Evolutionary conservation across 2,329 filamentous ascomycete species (phyloP).

Genomic region (Claviceps africana): DNA sequence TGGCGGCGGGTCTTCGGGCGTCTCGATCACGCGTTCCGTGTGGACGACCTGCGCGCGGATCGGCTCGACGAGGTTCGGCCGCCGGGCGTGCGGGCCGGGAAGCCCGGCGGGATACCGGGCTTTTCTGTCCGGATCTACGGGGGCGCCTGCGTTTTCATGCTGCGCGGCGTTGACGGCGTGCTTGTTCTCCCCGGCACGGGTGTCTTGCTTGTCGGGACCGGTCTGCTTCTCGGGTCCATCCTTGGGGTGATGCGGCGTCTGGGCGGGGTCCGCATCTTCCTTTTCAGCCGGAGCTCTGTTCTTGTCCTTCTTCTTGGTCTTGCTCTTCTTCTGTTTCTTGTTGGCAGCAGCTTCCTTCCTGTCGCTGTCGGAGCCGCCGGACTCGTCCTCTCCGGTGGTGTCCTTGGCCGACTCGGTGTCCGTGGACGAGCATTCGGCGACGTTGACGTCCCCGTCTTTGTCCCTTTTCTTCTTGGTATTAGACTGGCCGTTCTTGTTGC

Average conservation of each 20-base stretch:
- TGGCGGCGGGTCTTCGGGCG: conserved; percentile 36
- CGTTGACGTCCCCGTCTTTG: conserved; percentile 9
- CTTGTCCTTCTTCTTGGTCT: conserved; percentile 7
- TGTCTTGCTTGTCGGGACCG: not conserved
- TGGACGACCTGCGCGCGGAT: conserved; percentile 35
- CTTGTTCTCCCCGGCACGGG: conserved; percentile 3
- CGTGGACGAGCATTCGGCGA: conserved; percentile 6
- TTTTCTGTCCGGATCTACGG: too few species aligned
- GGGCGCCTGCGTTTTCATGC: too few species aligned
- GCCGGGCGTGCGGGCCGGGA: conserved; percentile 18
- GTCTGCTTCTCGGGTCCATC: conserved; percentile 1
- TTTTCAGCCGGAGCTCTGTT: not conserved
- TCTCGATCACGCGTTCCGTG: conserved; percentile 41
- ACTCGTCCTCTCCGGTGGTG: conserved; percentile 9
- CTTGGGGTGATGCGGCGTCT: conserved; percentile 1
- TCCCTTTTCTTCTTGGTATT: conserved; percentile 10
- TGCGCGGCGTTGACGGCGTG: conserved; percentile 3
- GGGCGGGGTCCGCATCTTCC: conserved; percentile 9
- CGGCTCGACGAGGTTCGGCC: conserved; percentile 33
- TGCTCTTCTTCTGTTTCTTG: not conserved
- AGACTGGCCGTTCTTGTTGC: conserved; percentile 7
- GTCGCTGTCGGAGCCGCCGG: conserved; percentile 8
- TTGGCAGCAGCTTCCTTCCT: not conserved
- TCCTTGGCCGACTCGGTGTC: conserved; percentile 11
- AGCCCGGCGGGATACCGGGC: conserved; percentile 15